A percentile compares a stretch with the other conserved stretches of the same genome.
These are phyloP conservation scores for Pestalotiopsis sp. DNA, from an alignment of 2,329 filamentous ascomycete genomes.

Conservation along the genomic window DNA sequence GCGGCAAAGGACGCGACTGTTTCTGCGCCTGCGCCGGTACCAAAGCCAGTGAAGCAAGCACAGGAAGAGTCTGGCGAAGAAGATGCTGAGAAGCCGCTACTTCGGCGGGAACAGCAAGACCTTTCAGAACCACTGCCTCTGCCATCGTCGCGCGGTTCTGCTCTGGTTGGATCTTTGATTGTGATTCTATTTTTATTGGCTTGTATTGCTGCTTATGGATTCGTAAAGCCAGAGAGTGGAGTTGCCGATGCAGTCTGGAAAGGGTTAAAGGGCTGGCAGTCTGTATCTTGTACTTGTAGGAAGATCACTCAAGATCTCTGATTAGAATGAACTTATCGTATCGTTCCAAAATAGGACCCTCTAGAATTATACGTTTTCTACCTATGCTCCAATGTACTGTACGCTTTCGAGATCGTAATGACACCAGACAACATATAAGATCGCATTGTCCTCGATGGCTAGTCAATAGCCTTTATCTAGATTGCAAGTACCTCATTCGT, in stretches of 20 bases:
- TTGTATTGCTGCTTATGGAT: not conserved
- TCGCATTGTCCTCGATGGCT: not conserved
- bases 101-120: not conserved
- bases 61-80: not conserved
- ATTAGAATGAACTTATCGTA: not conserved
- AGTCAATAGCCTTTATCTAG: not conserved
- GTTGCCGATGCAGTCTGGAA: not conserved
- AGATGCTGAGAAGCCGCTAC: not conserved
- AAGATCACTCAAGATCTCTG: not conserved
- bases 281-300: not conserved
- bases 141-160: not conserved
- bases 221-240: not conserved
- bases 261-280: not conserved
- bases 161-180: not conserved
- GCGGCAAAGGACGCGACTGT: not conserved
- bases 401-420: not conserved
- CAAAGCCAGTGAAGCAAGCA: not conserved
- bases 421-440: not conserved
- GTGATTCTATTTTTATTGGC: not conserved
- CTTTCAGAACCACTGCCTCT: not conserved
- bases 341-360: not conserved
- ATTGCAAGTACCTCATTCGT: not conserved
- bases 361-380: not conserved
- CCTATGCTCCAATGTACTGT: not conserved
- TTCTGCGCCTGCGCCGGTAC: not conserved